Conservation (phyloP, 2,329 filamentous ascomycete species). For the Helotiales sp. region DNA sequence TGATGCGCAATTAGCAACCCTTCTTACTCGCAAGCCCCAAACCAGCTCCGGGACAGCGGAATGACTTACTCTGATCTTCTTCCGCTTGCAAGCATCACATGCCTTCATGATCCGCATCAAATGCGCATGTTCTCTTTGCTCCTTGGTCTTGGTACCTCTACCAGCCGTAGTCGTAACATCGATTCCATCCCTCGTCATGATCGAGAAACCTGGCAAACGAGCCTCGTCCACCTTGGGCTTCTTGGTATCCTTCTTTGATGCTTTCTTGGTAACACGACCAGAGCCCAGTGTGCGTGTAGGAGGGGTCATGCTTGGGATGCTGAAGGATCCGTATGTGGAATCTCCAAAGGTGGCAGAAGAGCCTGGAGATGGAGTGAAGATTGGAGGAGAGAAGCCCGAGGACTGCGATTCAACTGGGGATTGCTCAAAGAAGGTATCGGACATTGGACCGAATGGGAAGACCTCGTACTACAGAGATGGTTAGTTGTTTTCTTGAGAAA, state of each 20-base stretch:
- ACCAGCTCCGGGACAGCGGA: not conserved
- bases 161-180: slow-evolving; percentile 68
- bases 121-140: slow-evolving; percentile 70
- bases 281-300: slow-evolving; percentile 19
- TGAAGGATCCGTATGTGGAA: slow-evolving; percentile 36
- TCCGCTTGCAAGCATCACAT: slow-evolving; percentile 65
- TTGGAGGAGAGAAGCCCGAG: slow-evolving; percentile 55
- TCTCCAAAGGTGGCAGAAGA: slow-evolving; percentile 53
- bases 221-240: slow-evolving; percentile 35
- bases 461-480: slow-evolving; percentile 37
- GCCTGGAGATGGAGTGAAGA: slow-evolving; percentile 45
- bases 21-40: not conserved
- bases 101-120: slow-evolving; percentile 71
- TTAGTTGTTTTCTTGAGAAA: slow-evolving; percentile 26
- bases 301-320: slow-evolving; percentile 31
- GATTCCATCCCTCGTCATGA: slow-evolving; percentile 65
- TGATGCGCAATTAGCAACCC: slow-evolving; percentile 26
- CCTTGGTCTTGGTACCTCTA: slow-evolving; percentile 68
- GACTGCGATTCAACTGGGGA: slow-evolving; percentile 50
- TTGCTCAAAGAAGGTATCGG: slow-evolving; percentile 48
- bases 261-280: slow-evolving; percentile 37
- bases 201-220: slow-evolving; percentile 65
- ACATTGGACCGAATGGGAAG: slow-evolving; percentile 39
- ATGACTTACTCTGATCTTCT: slow-evolving; percentile 58
- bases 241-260: slow-evolving; percentile 38